Percentiles rank a stretch among this genome's conserved stretches.
Conservation (phyloP, 2,329 filamentous ascomycete species). For the Penicillium sp. region DNA sequence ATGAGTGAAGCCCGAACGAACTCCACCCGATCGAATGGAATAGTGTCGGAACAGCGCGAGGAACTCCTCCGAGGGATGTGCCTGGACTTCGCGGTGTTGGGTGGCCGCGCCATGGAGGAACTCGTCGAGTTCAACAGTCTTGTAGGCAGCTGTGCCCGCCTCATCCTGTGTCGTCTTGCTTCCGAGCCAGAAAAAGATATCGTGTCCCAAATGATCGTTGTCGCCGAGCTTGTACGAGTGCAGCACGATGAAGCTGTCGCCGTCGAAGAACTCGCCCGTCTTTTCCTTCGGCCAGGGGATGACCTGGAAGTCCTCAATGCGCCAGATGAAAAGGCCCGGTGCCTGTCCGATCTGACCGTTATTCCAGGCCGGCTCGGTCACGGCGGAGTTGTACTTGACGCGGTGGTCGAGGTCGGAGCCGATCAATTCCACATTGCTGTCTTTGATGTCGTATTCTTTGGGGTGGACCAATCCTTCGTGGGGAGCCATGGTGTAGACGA, state of each 20-base stretch:
- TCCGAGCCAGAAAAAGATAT: slow-evolving; percentile 74
- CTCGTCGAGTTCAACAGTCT: slow-evolving; percentile 72
- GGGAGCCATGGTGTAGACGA: slow-evolving; percentile 58
- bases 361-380: slow-evolving; percentile 70
- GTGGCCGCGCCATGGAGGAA: slow-evolving; percentile 65
- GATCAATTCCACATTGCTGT: slow-evolving; percentile 70
- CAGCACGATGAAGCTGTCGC: slow-evolving; percentile 70
- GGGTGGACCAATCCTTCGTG: slow-evolving; percentile 65
- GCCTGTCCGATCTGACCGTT: slow-evolving; percentile 57
- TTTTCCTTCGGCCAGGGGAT: slow-evolving; percentile 62
- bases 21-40: slow-evolving; percentile 64
- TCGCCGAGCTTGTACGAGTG: slow-evolving; percentile 61
- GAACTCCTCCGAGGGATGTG: slow-evolving; percentile 63
- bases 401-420: slow-evolving; percentile 67
- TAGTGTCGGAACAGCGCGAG: slow-evolving; percentile 64
- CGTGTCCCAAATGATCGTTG: slow-evolving; percentile 58
- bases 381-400: slow-evolving; percentile 69
- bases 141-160: slow-evolving; percentile 70
- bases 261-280: slow-evolving; percentile 67
- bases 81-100: slow-evolving; percentile 69
- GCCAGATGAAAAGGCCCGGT: slow-evolving; percentile 66
- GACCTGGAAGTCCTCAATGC: slow-evolving; percentile 70
- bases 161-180: slow-evolving; percentile 69
- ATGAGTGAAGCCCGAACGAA: slow-evolving; percentile 66
- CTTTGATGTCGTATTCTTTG: slow-evolving; percentile 69